Evolutionary conservation across 768 basidiomycete genomes (phyloP).

Genomic region (Boletus barrowsii): DNA sequence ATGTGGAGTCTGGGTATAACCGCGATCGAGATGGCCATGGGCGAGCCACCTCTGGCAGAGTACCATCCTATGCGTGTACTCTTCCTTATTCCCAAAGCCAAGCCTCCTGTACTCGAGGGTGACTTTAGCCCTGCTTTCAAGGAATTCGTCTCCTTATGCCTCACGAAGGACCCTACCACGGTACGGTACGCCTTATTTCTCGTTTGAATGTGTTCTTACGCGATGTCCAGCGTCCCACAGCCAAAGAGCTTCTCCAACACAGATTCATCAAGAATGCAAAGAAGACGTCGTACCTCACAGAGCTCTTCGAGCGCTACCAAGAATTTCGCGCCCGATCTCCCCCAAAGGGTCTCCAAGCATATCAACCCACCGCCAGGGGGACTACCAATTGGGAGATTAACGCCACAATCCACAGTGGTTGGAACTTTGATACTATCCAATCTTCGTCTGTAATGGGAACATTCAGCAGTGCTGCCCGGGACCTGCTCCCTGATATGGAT

Average conservation of each 20-base stretch:
- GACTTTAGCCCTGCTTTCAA: constrained; percentile 83
- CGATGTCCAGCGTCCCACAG: constrained; percentile 72
- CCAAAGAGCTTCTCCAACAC: constrained; percentile 91
- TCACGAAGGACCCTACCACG: constrained; percentile 86
- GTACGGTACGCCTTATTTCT: constrained; percentile 41
- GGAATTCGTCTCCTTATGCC: constrained; percentile 85
- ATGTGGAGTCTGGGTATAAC: constrained; percentile 99
- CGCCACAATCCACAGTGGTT: constrained; percentile 83
- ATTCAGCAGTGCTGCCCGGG: constrained; percentile 68
- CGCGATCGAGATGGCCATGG: constrained; percentile 96
- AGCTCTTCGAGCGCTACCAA: constrained; percentile 85
- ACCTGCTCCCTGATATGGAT: constrained; percentile 61
- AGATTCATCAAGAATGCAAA: constrained; percentile 85
- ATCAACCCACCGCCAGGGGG: constrained; percentile 56
- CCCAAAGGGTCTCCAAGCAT: constrained; percentile 50
- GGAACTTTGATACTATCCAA: constrained; percentile 91
- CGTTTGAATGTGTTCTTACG: constrained; percentile 9
- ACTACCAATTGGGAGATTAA: constrained; percentile 66
- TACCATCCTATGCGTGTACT: constrained; percentile 99
- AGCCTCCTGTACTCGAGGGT: constrained; percentile 87
- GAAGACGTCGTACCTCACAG: constrained; percentile 79
- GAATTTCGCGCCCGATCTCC: constrained; percentile 68
- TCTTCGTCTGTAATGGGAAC: constrained; percentile 74
- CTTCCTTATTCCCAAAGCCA: constrained; percentile 96
- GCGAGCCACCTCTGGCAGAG: constrained; percentile 93